phyloP scores from a whole-genome alignment of 192 early-diverging fungal genomes.

The Paraglomus occultum region DNA sequence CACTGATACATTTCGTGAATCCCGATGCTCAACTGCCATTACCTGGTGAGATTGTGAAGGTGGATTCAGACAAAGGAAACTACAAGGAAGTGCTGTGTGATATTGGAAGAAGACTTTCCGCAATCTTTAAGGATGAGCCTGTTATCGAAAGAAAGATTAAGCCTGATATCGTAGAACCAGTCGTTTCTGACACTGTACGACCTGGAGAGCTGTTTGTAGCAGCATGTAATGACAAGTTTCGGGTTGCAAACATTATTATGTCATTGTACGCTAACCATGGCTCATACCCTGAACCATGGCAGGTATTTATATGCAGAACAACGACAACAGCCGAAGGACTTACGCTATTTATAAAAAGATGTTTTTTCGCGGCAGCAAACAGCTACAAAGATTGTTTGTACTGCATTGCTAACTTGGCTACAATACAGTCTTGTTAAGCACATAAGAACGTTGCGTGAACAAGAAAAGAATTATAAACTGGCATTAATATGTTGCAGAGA shows the following conservation, averaged over 20 bases:
- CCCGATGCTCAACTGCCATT: slow-evolving; percentile 4
- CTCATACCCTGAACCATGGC: slow-evolving; percentile 26
- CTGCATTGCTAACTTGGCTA: slow-evolving; percentile 27
- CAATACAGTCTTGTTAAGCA: slow-evolving; percentile 28
- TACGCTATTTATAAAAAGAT: slow-evolving; percentile 23
- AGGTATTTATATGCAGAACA: slow-evolving; percentile 24
- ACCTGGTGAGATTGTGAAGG: slow-evolving; percentile 18
- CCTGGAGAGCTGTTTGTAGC: slow-evolving; percentile 30
- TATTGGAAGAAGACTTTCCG: neutral
- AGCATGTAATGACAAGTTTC: slow-evolving; percentile 25
- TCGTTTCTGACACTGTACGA: slow-evolving; percentile 25
- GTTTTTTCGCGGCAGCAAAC: slow-evolving; percentile 21
- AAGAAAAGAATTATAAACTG: neutral
- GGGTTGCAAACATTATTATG: slow-evolving; percentile 26
- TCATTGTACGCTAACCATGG: slow-evolving; percentile 28
- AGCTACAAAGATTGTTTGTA: slow-evolving; percentile 18
- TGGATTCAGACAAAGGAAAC: too few species aligned
- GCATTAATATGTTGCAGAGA: slow-evolving; percentile 25
- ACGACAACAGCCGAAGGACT: slow-evolving; percentile 30
- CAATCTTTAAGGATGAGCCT: neutral
- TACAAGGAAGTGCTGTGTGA: neutral
- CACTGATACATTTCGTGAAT: too few species aligned
- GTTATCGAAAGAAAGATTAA: neutral
- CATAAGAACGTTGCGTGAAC: neutral
- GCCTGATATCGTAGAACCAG: neutral